Evolutionary conservation across 306 rosid species (phyloP).

Genomic region (Quercus rubra): DNA sequence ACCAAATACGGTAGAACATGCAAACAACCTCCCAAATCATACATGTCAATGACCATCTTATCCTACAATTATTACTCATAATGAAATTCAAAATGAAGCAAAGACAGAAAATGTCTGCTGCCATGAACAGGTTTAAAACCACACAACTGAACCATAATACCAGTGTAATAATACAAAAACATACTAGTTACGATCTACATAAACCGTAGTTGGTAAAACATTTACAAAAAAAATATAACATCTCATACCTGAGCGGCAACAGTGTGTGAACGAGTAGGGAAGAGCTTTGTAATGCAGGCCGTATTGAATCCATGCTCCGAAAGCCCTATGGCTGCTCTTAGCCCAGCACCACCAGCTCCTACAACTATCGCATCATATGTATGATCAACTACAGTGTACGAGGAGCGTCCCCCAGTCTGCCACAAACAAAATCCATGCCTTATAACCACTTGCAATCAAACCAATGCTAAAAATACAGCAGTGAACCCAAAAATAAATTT

Average conservation of each 20-base stretch:
- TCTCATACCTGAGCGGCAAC: constrained; percentile 92
- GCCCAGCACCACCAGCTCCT: constrained; percentile 97
- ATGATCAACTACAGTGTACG: constrained; percentile 90
- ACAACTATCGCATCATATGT: constrained; percentile 87
- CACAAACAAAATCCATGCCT: constrained; percentile 1
- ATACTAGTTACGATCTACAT: background rate
- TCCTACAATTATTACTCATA: background rate
- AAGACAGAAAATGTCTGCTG: background rate
- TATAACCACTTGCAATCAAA: constrained; percentile 5
- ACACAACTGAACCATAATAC: background rate
- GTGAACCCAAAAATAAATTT: background rate
- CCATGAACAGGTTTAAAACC: background rate
- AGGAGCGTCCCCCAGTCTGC: constrained; percentile 59
- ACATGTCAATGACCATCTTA: background rate
- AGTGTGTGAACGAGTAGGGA: constrained; percentile 97
- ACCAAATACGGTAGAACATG: background rate
- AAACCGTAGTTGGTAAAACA: background rate
- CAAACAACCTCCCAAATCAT: background rate
- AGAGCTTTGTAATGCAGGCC: constrained; percentile 94
- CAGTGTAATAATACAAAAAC: background rate
- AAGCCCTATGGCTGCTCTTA: constrained; percentile 93
- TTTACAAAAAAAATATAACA: background rate
- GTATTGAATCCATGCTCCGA: constrained; percentile 96
- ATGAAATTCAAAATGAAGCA: background rate
- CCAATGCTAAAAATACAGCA: background rate